Conservation (phyloP, 345 rosid genomes). For the Cardamine occulta region DNA sequence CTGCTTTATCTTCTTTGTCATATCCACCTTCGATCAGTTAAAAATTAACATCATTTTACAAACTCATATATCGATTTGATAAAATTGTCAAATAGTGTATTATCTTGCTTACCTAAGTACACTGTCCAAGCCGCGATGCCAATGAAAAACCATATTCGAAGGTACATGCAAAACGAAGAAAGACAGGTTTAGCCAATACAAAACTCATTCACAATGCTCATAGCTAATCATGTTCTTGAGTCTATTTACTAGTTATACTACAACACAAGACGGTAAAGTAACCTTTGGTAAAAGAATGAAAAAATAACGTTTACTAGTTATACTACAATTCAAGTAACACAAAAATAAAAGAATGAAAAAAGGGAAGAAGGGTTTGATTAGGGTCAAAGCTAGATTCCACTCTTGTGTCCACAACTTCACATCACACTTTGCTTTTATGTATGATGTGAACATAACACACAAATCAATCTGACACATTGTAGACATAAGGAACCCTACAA, state of each 20-base stretch:
- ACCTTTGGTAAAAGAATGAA: neutral
- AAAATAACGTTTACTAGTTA: neutral
- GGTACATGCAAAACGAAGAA: constrained; percentile 31
- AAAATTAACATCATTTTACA: neutral
- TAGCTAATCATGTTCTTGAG: neutral
- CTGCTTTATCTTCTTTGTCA: constrained; percentile 97
- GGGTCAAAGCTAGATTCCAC: constrained; percentile 36
- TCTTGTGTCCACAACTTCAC: constrained; percentile 11
- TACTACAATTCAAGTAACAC: neutral
- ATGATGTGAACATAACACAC: constrained; percentile 36
- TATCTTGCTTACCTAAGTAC: constrained; percentile 72
- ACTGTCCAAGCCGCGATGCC: constrained; percentile 50
- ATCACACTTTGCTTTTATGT: constrained; percentile 33
- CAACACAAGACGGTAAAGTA: neutral
- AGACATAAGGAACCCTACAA: constrained; percentile 29
- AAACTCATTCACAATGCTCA: neutral
- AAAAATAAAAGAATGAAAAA: neutral
- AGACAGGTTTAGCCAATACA: constrained; percentile 13
- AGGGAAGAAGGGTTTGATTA: neutral
- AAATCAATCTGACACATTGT: constrained; percentile 38
- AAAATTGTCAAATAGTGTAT: neutral
- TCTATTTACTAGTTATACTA: neutral
- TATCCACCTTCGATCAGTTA: constrained; percentile 68
- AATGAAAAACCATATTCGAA: neutral
- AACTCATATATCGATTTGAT: neutral